Evolutionary conservation across 495 filamentous ascomycete genomes (phyloP), one percentile per base, ranked within the genome.

Genomic region (Penicillium roqueforti): DNA sequence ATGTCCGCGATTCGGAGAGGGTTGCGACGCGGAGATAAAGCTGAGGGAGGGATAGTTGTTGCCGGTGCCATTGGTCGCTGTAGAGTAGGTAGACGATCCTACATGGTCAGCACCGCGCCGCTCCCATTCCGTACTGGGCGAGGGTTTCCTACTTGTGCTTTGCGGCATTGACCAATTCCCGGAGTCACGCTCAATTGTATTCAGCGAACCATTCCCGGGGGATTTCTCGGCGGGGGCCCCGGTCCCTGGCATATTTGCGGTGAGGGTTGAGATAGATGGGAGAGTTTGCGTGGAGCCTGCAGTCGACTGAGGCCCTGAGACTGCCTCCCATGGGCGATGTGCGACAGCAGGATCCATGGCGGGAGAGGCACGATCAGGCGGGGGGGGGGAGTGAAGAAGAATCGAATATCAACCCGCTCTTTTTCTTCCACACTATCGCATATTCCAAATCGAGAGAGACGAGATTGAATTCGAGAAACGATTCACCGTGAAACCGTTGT

Each of bases 41-140:
- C 73, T 73, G 29, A 78, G 69, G 4, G 75, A 69, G 26, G 76
- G 73, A 60, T 80, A 79, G 44, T 78, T 65, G 61, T 62, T 78
- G 55, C 70, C 68, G 13, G 73, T 76, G 47, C 73, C 72, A 58
- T 75, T 79, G 36, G 71, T 74, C 6, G 72, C 58, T 28, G 74
- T 80, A 13, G 79, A 81, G 58, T 81, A 81, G 38, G 77, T 78
- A 9, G 79, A 81, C 7, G 79, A 81, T 60, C 78, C 78, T 81
- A 60, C 16, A 46, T 43, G 47, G 63, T 71, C 62, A 72, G 67
- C 52, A 66, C 44, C 39, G 52, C 55, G 59, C 39, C 54, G 47
- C 47, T 43, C 23, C 36, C 43, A 42, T 56, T 50, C 11, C 20
- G 13, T 45, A 6, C 49, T 38, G 32, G 43, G 43, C 25, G 34